A percentile compares a stretch with the other conserved stretches of the same genome.
Conservation (phyloP, 495 filamentous ascomycete species). For the Cercophora scortea region DNA sequence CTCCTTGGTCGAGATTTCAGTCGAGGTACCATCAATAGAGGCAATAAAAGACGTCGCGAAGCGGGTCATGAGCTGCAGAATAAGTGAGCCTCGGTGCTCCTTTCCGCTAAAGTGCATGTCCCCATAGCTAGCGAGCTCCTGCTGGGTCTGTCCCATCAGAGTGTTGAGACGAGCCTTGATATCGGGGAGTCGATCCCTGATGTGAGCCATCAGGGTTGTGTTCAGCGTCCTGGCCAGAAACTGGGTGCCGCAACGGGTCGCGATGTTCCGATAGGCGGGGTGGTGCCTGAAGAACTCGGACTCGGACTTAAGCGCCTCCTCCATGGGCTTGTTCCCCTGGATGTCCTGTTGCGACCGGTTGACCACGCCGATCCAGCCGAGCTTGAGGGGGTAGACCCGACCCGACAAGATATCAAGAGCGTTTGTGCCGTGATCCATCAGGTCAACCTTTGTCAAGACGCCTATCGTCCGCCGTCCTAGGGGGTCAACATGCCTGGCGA, state of each 20-base stretch:
- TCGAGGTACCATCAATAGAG: constrained; percentile 96
- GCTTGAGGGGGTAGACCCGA: constrained; percentile 90
- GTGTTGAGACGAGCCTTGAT: constrained; percentile 98
- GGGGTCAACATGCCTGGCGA: constrained; percentile 93
- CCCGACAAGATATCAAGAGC: constrained; percentile 94
- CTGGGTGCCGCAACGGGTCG: constrained; percentile 87
- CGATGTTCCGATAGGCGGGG: constrained; percentile 95
- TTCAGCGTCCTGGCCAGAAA: constrained; percentile 94
- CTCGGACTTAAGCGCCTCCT: constrained; percentile 84
- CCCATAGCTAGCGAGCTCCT: constrained; percentile 96
- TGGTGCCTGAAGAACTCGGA: constrained; percentile 94
- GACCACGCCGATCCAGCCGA: constrained; percentile 97
- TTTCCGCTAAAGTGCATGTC: constrained; percentile 98
- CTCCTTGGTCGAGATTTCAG: constrained; percentile 97
- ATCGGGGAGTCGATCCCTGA: constrained; percentile 89
- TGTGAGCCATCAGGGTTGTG: constrained; percentile 89
- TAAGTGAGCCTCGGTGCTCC: constrained; percentile 89
- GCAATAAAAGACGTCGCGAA: constrained; percentile 98
- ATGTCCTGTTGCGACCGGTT: constrained; percentile 99
- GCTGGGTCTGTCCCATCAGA: constrained; percentile 97
- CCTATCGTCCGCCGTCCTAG: constrained; percentile 93
- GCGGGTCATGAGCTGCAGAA: constrained; percentile 95
- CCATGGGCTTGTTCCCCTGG: constrained; percentile 82
- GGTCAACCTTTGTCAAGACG: constrained; percentile 92
- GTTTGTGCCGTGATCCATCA: constrained; percentile 99